Evolutionary conservation across 768 basidiomycete genomes (phyloP).

Genomic region (Amanita rimosa): DNA sequence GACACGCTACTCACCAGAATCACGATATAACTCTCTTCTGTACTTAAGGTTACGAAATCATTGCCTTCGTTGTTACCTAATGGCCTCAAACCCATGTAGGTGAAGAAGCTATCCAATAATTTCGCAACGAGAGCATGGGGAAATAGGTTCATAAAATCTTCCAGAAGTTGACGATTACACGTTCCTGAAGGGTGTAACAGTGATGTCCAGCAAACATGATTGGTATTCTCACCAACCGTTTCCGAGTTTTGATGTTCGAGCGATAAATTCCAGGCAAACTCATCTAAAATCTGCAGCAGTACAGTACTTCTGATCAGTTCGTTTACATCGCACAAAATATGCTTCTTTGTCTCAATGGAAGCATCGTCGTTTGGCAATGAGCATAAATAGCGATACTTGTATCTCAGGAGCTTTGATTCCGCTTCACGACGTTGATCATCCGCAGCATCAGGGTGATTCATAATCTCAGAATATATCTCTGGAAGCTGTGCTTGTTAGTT

Average conservation of each 20-base stretch:
- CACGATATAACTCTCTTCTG: slow-evolving; percentile 47
- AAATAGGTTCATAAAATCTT: slow-evolving; percentile 54
- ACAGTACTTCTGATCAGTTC: slow-evolving; percentile 67
- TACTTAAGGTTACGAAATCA: slow-evolving; percentile 9
- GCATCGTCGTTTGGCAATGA: slow-evolving; percentile 37
- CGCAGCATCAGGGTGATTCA: slow-evolving; percentile 69
- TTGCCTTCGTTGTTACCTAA: slow-evolving; percentile 30
- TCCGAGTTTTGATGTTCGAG: slow-evolving; percentile 68
- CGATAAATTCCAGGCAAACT: slow-evolving; percentile 70
- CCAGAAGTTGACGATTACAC: slow-evolving; percentile 47
- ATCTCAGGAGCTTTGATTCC: slow-evolving; percentile 64
- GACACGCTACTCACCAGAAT: slow-evolving; percentile 42
- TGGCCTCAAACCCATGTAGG: slow-evolving; percentile 39
- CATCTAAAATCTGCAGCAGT: slow-evolving; percentile 64
- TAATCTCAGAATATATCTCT: slow-evolving; percentile 60
- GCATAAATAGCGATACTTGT: slow-evolving; percentile 50
- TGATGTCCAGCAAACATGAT: slow-evolving; percentile 1
- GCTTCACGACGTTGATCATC: slow-evolving; percentile 71
- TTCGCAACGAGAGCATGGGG: slow-evolving; percentile 43
- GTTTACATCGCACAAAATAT: slow-evolving; percentile 52
- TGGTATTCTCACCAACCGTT: slow-evolving; percentile 40
- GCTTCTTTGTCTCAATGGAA: slow-evolving; percentile 27
- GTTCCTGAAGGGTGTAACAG: slow-evolving; percentile 29
- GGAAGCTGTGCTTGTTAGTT: slow-evolving; percentile 42
- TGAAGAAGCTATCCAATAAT: slow-evolving; percentile 58